phyloP scores from a whole-genome alignment of 2,329 filamentous ascomycete species.

The Xylaria digitata region DNA sequence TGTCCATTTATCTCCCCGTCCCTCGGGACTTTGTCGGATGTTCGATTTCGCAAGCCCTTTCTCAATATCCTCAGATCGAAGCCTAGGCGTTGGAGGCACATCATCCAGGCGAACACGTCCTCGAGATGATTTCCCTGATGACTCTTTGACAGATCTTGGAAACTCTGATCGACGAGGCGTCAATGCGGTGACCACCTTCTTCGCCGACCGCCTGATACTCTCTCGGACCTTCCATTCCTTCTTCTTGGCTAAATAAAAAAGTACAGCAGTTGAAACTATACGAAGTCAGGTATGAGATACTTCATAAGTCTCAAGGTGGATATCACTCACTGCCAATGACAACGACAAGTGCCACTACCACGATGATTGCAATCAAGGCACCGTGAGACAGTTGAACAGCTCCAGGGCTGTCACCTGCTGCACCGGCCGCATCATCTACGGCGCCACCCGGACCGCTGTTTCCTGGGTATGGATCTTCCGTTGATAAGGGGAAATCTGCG shows the following conservation, averaged over 20 bases:
- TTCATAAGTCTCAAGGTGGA: neutral
- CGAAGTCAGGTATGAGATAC: conserved; percentile 37
- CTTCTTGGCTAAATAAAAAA: conserved; percentile 87
- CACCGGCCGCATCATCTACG: conserved; percentile 69
- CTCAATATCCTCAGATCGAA: conserved; percentile 67
- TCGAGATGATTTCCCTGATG: conserved; percentile 49
- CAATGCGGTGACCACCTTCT: conserved; percentile 69
- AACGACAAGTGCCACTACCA: conserved; percentile 74
- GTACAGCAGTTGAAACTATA: conserved; percentile 70
- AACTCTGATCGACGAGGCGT: conserved; percentile 72
- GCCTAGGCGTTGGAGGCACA: conserved; percentile 68
- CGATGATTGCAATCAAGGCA: conserved; percentile 78
- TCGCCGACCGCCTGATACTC: conserved; percentile 75
- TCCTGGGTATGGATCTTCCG: conserved; percentile 30
- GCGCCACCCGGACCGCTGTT: conserved; percentile 51
- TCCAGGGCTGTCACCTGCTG: conserved; percentile 70
- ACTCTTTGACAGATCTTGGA: conserved; percentile 66
- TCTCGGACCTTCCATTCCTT: conserved; percentile 83
- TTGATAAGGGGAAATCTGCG: conserved; percentile 33
- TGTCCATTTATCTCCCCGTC: conserved; percentile 47
- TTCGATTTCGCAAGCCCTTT: conserved; percentile 61
- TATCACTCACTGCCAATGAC: conserved; percentile 73
- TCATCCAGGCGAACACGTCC: conserved; percentile 64
- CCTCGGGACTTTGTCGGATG: conserved; percentile 44
- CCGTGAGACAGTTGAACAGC: conserved; percentile 74